Evolutionary conservation across 352 stramenopile species (phyloP).

Genomic region (Elongisporangium prolatum): DNA sequence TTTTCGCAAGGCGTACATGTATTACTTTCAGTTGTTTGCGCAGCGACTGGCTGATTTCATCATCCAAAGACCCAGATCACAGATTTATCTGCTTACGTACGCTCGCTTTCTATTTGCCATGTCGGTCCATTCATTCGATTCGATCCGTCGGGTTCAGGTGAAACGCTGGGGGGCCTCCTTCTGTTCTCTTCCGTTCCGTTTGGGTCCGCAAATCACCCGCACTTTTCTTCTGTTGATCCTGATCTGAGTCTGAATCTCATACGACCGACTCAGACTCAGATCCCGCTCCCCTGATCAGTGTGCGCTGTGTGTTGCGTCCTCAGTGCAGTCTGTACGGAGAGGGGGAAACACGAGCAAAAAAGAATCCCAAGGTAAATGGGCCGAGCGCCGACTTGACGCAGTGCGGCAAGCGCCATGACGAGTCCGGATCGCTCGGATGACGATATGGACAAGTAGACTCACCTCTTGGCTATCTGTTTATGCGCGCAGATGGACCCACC

Average conservation of each 20-base stretch:
- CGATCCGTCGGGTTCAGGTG: background rate
- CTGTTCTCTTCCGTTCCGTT: background rate
- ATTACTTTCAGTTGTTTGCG: too few relatives aligned
- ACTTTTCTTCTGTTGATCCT: background rate
- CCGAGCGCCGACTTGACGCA: background rate
- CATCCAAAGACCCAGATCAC: background rate
- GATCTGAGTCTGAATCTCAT: background rate
- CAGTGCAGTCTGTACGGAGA: background rate
- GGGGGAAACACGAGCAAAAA: background rate
- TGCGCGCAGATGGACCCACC: background rate
- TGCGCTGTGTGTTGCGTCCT: background rate
- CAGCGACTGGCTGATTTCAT: background rate
- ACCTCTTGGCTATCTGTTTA: background rate
- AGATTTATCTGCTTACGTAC: background rate
- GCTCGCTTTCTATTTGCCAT: background rate
- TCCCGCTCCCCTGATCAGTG: background rate
- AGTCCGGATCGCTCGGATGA: background rate
- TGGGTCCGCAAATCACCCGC: background rate
- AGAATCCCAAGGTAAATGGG: background rate
- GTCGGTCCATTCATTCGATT: too few relatives aligned
- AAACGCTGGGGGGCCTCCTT: background rate
- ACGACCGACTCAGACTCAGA: background rate
- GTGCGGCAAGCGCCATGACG: background rate
- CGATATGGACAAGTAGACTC: background rate
- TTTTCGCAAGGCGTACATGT: too few relatives aligned